phyloP scores from a whole-genome alignment of 1,139 yeast genomes.

The Blastobotrys apis region DNA sequence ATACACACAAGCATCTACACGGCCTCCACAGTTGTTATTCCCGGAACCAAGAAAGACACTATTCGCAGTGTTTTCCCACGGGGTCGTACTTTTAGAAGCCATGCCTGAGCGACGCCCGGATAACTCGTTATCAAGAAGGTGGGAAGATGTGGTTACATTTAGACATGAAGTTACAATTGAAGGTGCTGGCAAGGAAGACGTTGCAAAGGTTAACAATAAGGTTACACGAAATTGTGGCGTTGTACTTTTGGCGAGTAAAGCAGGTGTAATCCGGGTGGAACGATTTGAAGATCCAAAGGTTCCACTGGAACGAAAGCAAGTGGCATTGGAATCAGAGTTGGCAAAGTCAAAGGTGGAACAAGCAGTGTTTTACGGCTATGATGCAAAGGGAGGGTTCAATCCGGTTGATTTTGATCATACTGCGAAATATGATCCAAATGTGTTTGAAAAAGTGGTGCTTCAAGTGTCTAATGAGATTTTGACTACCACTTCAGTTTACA shows the following conservation, averaged over 20 bases:
- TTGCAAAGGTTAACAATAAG: conserved; percentile 19
- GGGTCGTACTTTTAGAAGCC: conserved; percentile 64
- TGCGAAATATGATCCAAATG: conserved; percentile 33
- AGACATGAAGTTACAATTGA: conserved; percentile 50
- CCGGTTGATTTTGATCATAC: conserved; percentile 57
- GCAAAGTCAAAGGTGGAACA: conserved; percentile 75
- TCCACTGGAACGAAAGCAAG: conserved; percentile 12
- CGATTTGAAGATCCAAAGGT: conserved; percentile 36
- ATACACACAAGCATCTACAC: conserved; percentile 34
- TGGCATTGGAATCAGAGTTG: conserved; percentile 35
- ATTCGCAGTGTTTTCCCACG: conserved; percentile 56
- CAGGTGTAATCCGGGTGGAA: conserved; percentile 64
- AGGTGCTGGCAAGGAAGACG: conserved; percentile 57
- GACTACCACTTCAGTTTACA: conserved; percentile 43
- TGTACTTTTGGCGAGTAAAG: conserved; percentile 51
- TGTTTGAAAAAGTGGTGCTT: conserved; percentile 48
- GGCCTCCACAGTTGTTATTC: conserved; percentile 50
- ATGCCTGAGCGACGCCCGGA: conserved; percentile 38
- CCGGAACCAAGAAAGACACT: conserved; percentile 63
- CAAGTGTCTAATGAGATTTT: conserved; percentile 53
- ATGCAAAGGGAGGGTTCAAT: conserved; percentile 32
- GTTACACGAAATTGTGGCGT: conserved; percentile 41
- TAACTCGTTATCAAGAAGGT: conserved; percentile 46
- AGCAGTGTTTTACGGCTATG: conserved; percentile 59
- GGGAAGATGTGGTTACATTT: conserved; percentile 74